Conservation (phyloP, 2,329 filamentous ascomycete species). For the Aureobasidium sp. region DNA sequence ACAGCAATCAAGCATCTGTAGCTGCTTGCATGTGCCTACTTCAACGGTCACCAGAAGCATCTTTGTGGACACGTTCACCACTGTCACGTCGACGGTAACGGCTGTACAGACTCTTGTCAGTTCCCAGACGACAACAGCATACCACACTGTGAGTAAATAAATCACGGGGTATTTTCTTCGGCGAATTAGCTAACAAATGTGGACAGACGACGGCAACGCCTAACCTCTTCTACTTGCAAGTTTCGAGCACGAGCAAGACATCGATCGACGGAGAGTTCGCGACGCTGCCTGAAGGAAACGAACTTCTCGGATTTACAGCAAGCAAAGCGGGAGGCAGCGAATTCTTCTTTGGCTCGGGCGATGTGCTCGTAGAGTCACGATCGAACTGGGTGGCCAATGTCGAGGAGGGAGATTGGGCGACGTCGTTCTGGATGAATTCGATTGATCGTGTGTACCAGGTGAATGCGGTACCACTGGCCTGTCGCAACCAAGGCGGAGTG, state of each 20-base stretch:
- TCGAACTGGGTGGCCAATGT: background rate
- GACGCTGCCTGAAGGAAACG: background rate
- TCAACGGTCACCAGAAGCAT: background rate
- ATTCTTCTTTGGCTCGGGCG: background rate
- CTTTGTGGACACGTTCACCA: background rate
- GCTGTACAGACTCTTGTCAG: background rate
- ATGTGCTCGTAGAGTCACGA: background rate
- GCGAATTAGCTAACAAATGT: background rate
- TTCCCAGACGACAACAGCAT: background rate
- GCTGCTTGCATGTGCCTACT: conserved; percentile 15
- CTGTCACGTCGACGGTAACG: background rate
- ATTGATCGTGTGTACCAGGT: background rate
- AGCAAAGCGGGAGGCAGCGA: background rate
- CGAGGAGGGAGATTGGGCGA: background rate
- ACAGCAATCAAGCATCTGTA: conserved; percentile 11
- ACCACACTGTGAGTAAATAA: conserved; percentile 3
- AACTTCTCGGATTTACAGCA: background rate
- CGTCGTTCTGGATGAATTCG: conserved; percentile 8
- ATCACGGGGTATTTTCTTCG: too few species aligned
- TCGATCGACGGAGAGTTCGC: background rate
- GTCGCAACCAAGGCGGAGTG: background rate
- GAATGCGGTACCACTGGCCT: background rate
- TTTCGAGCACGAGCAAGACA: background rate
- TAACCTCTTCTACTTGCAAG: conserved; percentile 2
- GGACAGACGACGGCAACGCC: background rate